Base-by-base conservation (phyloP, 768 basidiomycete species). In the Phylloporus scabripes region DNA sequence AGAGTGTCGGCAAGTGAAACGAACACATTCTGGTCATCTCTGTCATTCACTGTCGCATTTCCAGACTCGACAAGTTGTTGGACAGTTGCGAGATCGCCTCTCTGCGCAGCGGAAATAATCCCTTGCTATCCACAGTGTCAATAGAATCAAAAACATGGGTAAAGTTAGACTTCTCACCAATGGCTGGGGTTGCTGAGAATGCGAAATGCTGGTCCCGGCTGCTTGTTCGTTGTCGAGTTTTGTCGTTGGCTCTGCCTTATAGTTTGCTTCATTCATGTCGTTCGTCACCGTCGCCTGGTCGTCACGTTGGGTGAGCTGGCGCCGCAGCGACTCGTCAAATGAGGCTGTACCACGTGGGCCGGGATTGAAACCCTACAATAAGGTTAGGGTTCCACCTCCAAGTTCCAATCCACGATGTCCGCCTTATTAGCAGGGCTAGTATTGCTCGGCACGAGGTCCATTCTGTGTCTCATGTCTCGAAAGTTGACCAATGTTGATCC, bases 61-160 rank as follows among this genome's bases (percentile, higher is more conserved):
- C 86, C 86, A 1, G 82, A 85, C 56, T 83, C 80, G 34, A 93
- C 73, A 49, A 93, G 78, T 43, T 79, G 66, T 6, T 77, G 77
- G 24, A 95, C 68, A 36, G 77, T 69, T 8, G 67, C 63, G 7
- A 92, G 73, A 59, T 95, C 92, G 9, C 94, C 94, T 45, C 90
- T 76, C 61, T 96, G 94, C 0, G 93, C 84, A 7, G 92, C 87
- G 10, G 87, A 73, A 59, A 95, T 91, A 26, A 96, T 85, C 50
- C 76, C 83, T 17, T 69, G 66, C 81, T 52, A 38, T 31, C 38
- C 36, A 38, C 31, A 11, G 31, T 15, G 42, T 47, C 12, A 47
- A 50, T 50, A 34, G 50, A 45, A 51, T 34, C 34, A 7, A 40
- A 29, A 21, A 32, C 17, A 33, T 2, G 29, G 8, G 37, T 23